Evolutionary conservation across 2,329 filamentous ascomycete species (phyloP).

Genomic region (Thermothelomyces thermophilus): DNA sequence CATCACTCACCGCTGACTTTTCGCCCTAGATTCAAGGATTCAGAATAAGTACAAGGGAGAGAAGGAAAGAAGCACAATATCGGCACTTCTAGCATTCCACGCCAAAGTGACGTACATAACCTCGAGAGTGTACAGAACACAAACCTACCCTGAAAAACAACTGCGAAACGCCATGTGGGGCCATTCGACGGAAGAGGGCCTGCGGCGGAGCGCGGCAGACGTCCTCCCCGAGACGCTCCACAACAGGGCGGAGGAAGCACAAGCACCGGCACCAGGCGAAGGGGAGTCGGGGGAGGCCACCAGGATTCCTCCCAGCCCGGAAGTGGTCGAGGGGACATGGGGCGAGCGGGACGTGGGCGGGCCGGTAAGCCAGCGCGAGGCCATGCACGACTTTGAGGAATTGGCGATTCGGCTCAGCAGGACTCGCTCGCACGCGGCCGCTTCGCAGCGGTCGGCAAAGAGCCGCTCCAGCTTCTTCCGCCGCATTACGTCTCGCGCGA

Average conservation of each 20-base stretch:
- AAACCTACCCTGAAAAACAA: too few species aligned
- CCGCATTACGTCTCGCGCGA: slow-evolving; percentile 18
- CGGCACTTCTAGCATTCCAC: neutral
- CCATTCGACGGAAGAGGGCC: slow-evolving; percentile 18
- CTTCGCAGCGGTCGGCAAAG: slow-evolving; percentile 14
- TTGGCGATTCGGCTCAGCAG: slow-evolving; percentile 14
- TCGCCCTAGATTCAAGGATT: too few species aligned
- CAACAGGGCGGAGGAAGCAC: slow-evolving; percentile 16
- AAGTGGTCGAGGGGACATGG: slow-evolving; percentile 18
- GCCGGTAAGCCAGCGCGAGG: slow-evolving; percentile 19
- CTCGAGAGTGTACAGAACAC: too few species aligned
- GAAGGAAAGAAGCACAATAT: too few species aligned
- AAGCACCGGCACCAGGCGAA: neutral
- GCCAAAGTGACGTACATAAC: too few species aligned
- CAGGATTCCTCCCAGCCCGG: slow-evolving; percentile 10
- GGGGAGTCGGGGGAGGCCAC: slow-evolving; percentile 11
- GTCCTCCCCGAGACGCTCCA: slow-evolving; percentile 19
- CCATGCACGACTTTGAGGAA: slow-evolving; percentile 24
- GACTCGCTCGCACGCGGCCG: slow-evolving; percentile 13
- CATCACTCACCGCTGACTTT: neutral
- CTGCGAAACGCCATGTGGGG: slow-evolving; percentile 18
- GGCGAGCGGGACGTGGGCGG: slow-evolving; percentile 25
- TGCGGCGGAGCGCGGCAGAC: slow-evolving; percentile 19
- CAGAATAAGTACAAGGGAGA: too few species aligned
- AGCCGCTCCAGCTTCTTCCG: slow-evolving; percentile 13